Conservation (phyloP, 108 stramenopile species). For the Epipyxis sp. region DNA sequence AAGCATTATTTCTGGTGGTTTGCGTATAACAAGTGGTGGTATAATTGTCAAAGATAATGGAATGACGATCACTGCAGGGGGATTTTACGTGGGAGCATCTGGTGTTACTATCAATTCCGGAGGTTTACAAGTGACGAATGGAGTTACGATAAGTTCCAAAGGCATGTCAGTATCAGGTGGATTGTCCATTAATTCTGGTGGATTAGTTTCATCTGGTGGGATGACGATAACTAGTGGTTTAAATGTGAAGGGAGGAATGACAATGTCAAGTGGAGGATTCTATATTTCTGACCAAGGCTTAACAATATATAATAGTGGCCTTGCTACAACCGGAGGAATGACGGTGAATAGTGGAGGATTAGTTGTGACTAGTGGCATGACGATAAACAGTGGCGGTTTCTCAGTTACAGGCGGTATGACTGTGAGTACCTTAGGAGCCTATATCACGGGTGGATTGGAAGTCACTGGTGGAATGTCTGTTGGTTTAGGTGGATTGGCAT, state of each 20-base stretch:
- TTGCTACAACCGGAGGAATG: slow-evolving; percentile 7
- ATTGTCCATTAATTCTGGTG: slow-evolving; percentile 2
- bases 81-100: neutral
- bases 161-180: neutral
- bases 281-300: neutral
- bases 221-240: neutral
- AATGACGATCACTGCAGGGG: neutral
- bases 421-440: neutral
- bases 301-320: neutral
- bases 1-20: neutral
- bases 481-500: neutral
- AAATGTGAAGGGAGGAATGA: slow-evolving; percentile 6
- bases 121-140: slow-evolving; percentile 5
- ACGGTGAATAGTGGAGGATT: slow-evolving; percentile 4
- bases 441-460: neutral
- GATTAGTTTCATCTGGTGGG: neutral
- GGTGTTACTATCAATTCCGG: neutral
- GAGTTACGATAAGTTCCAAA: neutral
- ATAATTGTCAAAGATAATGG: neutral
- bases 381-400: neutral
- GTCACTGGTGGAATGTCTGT: slow-evolving; percentile 21
- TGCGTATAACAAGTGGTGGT: neutral
- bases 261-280: slow-evolving; percentile 1
- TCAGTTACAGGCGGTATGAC: slow-evolving; percentile 16
- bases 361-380: neutral